Base-by-base conservation (phyloP, 176 grass and related monocot genomes). In the Avena insularis region DNA sequence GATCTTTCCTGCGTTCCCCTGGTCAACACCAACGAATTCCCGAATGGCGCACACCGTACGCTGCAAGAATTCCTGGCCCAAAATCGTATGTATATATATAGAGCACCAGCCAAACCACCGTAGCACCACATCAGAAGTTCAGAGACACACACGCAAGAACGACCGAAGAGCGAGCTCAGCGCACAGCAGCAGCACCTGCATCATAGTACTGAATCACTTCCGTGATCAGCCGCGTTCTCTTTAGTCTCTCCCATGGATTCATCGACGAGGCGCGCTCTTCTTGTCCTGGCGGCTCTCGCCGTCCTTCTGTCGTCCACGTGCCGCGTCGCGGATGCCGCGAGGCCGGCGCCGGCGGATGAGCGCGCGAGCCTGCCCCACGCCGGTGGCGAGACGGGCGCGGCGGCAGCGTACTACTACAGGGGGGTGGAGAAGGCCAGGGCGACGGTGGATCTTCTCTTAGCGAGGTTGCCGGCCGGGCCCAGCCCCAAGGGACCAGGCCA, bases 401-500 rank as follows among this genome's bases (percentile, higher is more conserved):
- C 71, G 69, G 82, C 66, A 8, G 53, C 49, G 9, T 84, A 75
- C 76, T 46, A 69, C 29, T 7, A 29, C 36, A 40, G 29, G 79
- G n/a, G 40, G 50, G 51, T 70, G 19, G 75, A 84, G 74, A 88
- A 55, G 45, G 85, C 78, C 29, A 73, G 31, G 67, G 74, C 59
- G 45, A 50, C 82, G 48, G 82, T 92, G 70, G 82, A 87, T 63
- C 63, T 88, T n/a, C 64, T 85, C 82, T 66, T 88, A 65, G 91
- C 84, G n/a, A 88, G 80, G 85, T 82, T 93, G 72, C 91, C 91
- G 36, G 86, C 89, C 5, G 94, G 94, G 2, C 89, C 94, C 0
- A 95, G 91, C 88, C 89, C 91, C 9, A 90, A 88, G 59, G 91
- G 91, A 35, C 91, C 94, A 0, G 94, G 94, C 1, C 91, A 95